Conservation (phyloP, 2,329 filamentous ascomycete genomes). For the Talaromyces pinophilus region DNA sequence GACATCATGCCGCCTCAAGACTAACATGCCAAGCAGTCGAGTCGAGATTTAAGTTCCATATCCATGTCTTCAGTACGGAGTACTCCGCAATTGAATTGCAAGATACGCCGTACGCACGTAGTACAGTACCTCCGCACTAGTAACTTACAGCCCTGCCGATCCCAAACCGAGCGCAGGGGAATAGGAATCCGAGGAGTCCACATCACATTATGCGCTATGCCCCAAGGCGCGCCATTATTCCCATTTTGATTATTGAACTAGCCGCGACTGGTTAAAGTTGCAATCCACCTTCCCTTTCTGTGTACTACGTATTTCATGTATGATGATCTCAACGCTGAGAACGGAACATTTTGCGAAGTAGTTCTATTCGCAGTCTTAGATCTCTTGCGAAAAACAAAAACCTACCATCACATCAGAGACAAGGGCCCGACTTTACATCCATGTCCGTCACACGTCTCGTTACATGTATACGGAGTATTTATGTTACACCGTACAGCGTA, state of each 20-base stretch:
- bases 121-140: slow-evolving; percentile 2
- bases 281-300: not conserved
- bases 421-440: not conserved
- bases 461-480: not conserved
- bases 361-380: not conserved
- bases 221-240: not conserved
- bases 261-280: not conserved
- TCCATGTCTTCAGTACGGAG: not conserved
- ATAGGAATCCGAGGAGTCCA: not conserved
- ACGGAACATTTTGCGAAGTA: not conserved
- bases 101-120: not conserved
- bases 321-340: not conserved
- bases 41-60: not conserved
- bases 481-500: not conserved
- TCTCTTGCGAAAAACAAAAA: not conserved
- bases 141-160: slow-evolving; percentile 10
- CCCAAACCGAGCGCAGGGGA: slow-evolving; percentile 3
- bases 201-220: not conserved
- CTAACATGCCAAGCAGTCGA: slow-evolving; percentile 2
- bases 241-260: not conserved
- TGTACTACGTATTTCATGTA: not conserved
- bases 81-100: not conserved
- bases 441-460: not conserved
- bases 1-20: not conserved
- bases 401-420: not conserved